Conservation (phyloP, 176 grass and related monocot genomes). For the maize (Zea mays) region Zm-B73-REFERENCE-NAM-5.0 NC_050105.1:112111001-112111500, state of each 20-base stretch:
- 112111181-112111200: neutral
- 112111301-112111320: neutral
- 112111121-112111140: neutral
- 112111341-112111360: neutral
- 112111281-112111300: neutral
- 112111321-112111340: neutral
- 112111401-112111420: neutral
- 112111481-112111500: neutral
- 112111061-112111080: neutral
- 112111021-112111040: too few species aligned
- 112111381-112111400: neutral
- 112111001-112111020: too few species aligned
- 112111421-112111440: neutral
- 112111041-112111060: neutral
- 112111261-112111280: neutral
- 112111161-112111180: neutral
- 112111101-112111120: neutral
- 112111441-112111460: constrained; percentile 2
- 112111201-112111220: neutral
- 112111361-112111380: neutral
- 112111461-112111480: neutral
- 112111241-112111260: neutral
- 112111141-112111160: neutral
- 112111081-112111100: neutral
- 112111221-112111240: neutral